Evolutionary conservation across 768 basidiomycete species (phyloP).

Genomic region (Hygrocybe coccinea): DNA sequence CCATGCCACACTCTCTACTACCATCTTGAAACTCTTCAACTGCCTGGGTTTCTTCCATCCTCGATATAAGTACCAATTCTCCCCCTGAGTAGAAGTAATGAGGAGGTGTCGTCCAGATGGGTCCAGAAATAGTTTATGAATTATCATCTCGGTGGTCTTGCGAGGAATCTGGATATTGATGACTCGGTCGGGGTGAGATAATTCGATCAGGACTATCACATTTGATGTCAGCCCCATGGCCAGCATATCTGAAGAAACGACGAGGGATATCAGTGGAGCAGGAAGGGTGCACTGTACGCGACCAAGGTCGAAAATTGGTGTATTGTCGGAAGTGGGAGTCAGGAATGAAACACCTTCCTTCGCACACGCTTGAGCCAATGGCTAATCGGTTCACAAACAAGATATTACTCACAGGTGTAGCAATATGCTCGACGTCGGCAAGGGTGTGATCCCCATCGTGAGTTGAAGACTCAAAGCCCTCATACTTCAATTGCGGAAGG

Average conservation of each 20-base stretch:
- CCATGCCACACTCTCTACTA: conserved; percentile 92
- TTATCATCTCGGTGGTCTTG: conserved; percentile 68
- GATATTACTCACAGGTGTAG: conserved; percentile 13
- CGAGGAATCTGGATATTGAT: conserved; percentile 72
- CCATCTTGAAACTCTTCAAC: conserved; percentile 75
- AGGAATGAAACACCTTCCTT: conserved; percentile 26
- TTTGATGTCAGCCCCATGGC: conserved; percentile 79
- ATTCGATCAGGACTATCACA: conserved; percentile 80
- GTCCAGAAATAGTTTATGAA: conserved; percentile 85
- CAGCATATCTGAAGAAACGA: conserved; percentile 81
- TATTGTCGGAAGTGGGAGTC: conserved; percentile 33
- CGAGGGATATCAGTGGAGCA: conserved; percentile 75
- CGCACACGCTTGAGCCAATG: conserved; percentile 5
- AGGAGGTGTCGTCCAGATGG: conserved; percentile 89
- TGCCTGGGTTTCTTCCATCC: conserved; percentile 78
- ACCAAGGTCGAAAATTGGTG: conserved; percentile 76
- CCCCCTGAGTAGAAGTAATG: conserved; percentile 79
- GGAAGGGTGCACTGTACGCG: conserved; percentile 86
- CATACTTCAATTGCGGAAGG: conserved; percentile 65
- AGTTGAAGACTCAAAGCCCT: conserved; percentile 82
- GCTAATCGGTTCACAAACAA: not conserved
- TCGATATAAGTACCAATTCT: conserved; percentile 88
- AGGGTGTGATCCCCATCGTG: conserved; percentile 47
- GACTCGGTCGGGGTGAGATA: conserved; percentile 82
- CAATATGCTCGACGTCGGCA: conserved; percentile 38